Conservation (phyloP, 2,329 filamentous ascomycete genomes). For the Penicillium sp. region DNA sequence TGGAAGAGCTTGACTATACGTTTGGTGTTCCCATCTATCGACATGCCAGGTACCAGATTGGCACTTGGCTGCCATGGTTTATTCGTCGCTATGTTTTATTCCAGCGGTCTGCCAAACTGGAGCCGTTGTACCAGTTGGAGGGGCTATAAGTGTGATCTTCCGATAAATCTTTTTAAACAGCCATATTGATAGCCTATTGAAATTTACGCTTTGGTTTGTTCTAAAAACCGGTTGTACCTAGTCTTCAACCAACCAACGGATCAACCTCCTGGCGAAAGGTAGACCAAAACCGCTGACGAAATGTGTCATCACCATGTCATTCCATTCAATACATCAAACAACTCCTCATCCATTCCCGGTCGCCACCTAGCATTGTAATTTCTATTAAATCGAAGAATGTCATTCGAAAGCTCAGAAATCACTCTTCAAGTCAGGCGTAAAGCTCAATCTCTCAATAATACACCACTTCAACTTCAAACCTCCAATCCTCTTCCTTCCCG, state of each 20-base stretch:
- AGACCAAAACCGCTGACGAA: neutral
- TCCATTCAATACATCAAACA: neutral
- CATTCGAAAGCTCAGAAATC: conserved; percentile 8
- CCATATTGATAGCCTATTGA: neutral
- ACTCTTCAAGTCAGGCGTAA: conserved; percentile 20
- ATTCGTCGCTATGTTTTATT: conserved; percentile 47
- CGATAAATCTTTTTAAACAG: neutral
- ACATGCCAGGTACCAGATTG: conserved; percentile 42
- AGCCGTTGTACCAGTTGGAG: conserved; percentile 37
- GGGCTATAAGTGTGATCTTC: conserved; percentile 3
- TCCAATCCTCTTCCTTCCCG: conserved; percentile 24
- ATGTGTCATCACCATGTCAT: neutral
- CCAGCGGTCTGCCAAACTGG: conserved; percentile 31
- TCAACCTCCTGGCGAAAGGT: neutral
- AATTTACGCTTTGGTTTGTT: neutral
- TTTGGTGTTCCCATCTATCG: conserved; percentile 48
- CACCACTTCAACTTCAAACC: conserved; percentile 15
- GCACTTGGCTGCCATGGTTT: conserved; percentile 47
- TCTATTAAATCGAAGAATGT: neutral
- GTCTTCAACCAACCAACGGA: neutral
- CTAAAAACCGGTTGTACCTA: no score
- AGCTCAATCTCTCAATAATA: conserved; percentile 21
- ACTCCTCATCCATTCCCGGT: neutral
- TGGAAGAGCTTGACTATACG: conserved; percentile 44
- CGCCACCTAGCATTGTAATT: neutral